These are phyloP conservation scores for Aspergillus transmontanensis DNA, from an alignment of 2,329 filamentous ascomycete genomes.

Conservation along the genomic window DNA sequence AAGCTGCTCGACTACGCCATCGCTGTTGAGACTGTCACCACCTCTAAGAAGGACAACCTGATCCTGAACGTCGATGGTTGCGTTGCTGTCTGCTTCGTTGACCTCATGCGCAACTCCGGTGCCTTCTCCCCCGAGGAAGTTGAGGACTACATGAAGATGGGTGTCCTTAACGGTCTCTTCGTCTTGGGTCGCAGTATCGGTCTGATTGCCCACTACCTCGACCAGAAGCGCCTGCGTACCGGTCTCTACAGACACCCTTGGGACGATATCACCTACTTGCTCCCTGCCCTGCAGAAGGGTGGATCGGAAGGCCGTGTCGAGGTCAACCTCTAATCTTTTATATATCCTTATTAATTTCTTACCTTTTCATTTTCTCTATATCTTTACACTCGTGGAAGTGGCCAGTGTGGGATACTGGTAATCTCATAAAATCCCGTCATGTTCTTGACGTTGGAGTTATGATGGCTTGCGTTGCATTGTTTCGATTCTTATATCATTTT, in stretches of 20 bases:
- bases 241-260: conserved; percentile 99
- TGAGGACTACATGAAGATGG: conserved; percentile 98
- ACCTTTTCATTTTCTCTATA: conserved; percentile 17
- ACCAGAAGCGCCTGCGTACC: conserved; percentile 98
- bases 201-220: conserved; percentile 99
- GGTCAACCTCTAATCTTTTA: conserved; percentile 68
- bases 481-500: conserved; percentile 31
- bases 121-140: conserved; percentile 95
- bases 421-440: conserved; percentile 32
- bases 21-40: conserved; percentile 96
- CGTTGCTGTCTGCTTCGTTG: conserved; percentile 98
- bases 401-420: conserved; percentile 24
- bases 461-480: conserved; percentile 33
- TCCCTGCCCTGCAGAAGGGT: conserved; percentile 74
- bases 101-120: conserved; percentile 95
- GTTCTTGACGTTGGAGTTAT: conserved; percentile 39
- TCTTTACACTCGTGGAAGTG: conserved; percentile 15
- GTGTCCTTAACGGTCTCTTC: conserved; percentile 99
- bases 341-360: conserved; percentile 26
- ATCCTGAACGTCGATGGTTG: conserved; percentile 99
- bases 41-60: conserved; percentile 99
- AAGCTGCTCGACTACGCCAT: conserved; percentile 99
- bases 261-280: conserved; percentile 96
- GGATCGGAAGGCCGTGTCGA: conserved; percentile 86
- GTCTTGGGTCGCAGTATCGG: conserved; percentile 95